Evolutionary conservation across 2,329 filamentous ascomycete species (phyloP), one percentile per base, ranked within the genome.

Genomic region (Magnaporthiopsis rhizophila): DNA sequence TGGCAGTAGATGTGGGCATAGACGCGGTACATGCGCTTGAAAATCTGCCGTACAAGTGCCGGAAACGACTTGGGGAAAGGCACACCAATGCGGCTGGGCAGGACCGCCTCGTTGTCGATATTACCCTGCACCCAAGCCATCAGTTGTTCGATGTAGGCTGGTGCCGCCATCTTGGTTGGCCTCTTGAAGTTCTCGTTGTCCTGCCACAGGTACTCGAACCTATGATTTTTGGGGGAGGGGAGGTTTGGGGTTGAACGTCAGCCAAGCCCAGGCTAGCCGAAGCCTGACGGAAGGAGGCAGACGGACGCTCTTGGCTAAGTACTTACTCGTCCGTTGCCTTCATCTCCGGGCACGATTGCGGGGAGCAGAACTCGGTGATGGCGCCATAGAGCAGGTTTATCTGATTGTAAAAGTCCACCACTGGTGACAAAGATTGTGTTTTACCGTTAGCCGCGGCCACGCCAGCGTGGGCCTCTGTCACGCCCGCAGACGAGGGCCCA

Each of bases 391-490:
- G 88, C 50, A 99, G 85, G 79, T 99, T 99, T 82, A 99, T 96
- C 79, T 99, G 95, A 81, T 99, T 99, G 86, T 99, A 99, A 79
- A 99, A 99, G 79, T 99, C 95, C 80, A 99, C 95, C 81, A 99
- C 93, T 97, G 7, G 32, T 2, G 21, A 24, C 3, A 24, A 8
- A 21, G 21, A 4, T 21, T 53, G 45, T 24, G 21, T 70, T 58
- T 53, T 21, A 21, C 62, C n/a, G 66, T 78, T 63, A 78, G 74
- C 64, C 57, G 59, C 15, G 28, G 36, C 64, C 56, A 61, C 28
- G 50, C 62, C 45, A 62, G 24, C 28, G 15, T 18, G 32, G 18
- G n/a, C 18, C n/a, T 12, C 7, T n/a, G 30, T 12, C 26, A 26
- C 24, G 21, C 32, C 57, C 15, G 12, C 24, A 24, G 8, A 34